These are phyloP conservation scores for Aspergillus sp. DNA, from an alignment of 2,329 filamentous ascomycete species.

Conservation along the genomic window DNA sequence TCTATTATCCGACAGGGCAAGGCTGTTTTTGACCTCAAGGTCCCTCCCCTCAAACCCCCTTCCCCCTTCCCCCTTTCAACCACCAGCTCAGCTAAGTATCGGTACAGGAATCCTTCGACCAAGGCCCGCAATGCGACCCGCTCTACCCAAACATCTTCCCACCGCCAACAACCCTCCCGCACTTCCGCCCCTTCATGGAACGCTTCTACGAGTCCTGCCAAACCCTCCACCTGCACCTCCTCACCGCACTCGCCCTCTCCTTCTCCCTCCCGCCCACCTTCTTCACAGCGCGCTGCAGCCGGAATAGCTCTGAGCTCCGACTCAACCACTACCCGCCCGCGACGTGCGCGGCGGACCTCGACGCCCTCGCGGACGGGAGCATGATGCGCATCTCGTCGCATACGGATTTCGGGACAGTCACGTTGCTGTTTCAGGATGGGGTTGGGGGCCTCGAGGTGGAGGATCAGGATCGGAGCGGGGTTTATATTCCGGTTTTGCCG, in stretches of 20 bases:
- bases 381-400: conserved; percentile 18
- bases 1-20: conserved; percentile 27
- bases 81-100: not conserved
- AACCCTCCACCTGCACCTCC: conserved; percentile 5
- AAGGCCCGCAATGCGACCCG: conserved; percentile 5
- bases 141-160: conserved; percentile 20
- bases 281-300: conserved; percentile 3
- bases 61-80: not conserved
- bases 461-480: conserved; percentile 22
- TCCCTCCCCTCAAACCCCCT: not conserved
- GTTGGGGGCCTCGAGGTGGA: conserved; percentile 28
- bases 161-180: conserved; percentile 5
- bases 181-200: conserved; percentile 21
- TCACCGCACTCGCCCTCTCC: conserved; percentile 9
- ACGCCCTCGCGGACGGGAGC: not conserved
- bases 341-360: not conserved
- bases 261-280: conserved; percentile 3
- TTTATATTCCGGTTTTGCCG: conserved; percentile 21
- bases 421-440: conserved; percentile 21
- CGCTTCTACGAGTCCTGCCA: conserved; percentile 14
- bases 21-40: conserved; percentile 30
- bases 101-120: conserved; percentile 21
- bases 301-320: conserved; percentile 16
- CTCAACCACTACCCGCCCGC: conserved; percentile 20
- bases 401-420: conserved; percentile 22